Evolutionary conservation across 2,329 filamentous ascomycete genomes (phyloP), one percentile per base, ranked within the genome.

Genomic region (Colletotrichum godetiae): DNA sequence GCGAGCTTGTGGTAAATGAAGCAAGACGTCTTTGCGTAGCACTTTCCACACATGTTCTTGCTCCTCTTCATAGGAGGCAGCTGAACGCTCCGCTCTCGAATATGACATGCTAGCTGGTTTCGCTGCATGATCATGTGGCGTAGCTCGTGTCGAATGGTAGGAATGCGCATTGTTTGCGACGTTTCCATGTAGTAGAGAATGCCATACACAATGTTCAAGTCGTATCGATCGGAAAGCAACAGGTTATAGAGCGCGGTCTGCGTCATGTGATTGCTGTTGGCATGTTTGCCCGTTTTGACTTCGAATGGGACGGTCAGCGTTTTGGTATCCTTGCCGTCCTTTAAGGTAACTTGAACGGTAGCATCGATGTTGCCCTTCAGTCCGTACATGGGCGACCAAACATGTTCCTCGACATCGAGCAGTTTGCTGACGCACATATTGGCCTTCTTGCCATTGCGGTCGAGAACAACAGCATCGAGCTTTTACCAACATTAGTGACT

Each of bases 281-380:
- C 92, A 75, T 94, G 94, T 79, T 93, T 95, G 37, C 97, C 97
- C 0, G 97, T 98, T 83, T 99, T 99, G 78, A 99, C 90, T 80
- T 99, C 97, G 76, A 99, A 94, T 0, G 97, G 97, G 4, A 98
- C 94, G 0, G 95, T 95, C 75, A 98, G 85, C 5, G 90, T 94
- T 74, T 90, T 90, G 59, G 86, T 83, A 35, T 89, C 87, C n/a
- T 88, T 85, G 31, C 91, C 90, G 69, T 97, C 93, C 68, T 90
- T 86, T 86, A 98, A 93, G 0, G 90, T 91, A 19, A 97, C 93
- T 84, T 99, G 94, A 1, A 99, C 94, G 0, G 97, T 98, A 33
- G 97, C 97, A 83, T 99, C 97, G 73, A 99, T 97, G 78, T 98
- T 99, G 35, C 97, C 97, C 82, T 99, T 99, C 19, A 99, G 87